A percentile compares a stretch with the other conserved stretches of the same genome.
phyloP scores from a whole-genome alignment of 1,139 yeast species.

The Pichia terricola region DNA sequence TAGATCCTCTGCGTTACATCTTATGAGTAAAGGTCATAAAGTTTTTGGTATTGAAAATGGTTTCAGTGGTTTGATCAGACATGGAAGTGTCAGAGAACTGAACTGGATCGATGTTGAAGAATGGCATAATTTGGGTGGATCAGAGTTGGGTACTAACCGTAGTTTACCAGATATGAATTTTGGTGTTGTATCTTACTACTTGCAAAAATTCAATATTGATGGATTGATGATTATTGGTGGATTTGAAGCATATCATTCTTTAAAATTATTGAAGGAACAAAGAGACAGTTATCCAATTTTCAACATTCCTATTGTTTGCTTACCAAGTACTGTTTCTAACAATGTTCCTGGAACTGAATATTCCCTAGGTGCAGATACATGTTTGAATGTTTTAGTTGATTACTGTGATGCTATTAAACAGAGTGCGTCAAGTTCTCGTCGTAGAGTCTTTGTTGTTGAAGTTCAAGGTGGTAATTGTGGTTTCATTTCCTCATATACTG shows the following conservation, averaged over 20 bases:
- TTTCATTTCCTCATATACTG: slow-evolving; percentile 78
- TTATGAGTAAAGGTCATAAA: slow-evolving; percentile 82
- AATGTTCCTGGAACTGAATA: slow-evolving; percentile 97
- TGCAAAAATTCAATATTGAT: slow-evolving; percentile 75
- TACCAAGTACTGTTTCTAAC: slow-evolving; percentile 95
- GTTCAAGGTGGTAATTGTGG: slow-evolving; percentile 98
- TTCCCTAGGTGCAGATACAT: slow-evolving; percentile 88
- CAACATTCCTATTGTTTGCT: slow-evolving; percentile 84
- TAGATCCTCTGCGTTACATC: slow-evolving; percentile 83
- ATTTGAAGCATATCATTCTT: slow-evolving; percentile 81
- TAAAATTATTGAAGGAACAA: slow-evolving; percentile 69
- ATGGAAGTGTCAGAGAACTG: slow-evolving; percentile 65
- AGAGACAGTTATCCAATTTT: slow-evolving; percentile 75
- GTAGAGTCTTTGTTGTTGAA: slow-evolving; percentile 91
- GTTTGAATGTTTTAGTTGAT: slow-evolving; percentile 78
- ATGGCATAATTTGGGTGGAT: slow-evolving; percentile 90
- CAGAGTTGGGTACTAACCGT: slow-evolving; percentile 92
- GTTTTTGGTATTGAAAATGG: slow-evolving; percentile 88
- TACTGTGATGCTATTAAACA: slow-evolving; percentile 95
- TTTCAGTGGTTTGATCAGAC: slow-evolving; percentile 79
- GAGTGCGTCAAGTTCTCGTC: slow-evolving; percentile 89
- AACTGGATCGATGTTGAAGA: slow-evolving; percentile 82
- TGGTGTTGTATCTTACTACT: slow-evolving; percentile 83
- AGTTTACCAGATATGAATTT: slow-evolving; percentile 70
- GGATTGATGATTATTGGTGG: slow-evolving; percentile 92